Conservation (phyloP, 2,329 filamentous ascomycete genomes). For the Fusarium graminum region DNA sequence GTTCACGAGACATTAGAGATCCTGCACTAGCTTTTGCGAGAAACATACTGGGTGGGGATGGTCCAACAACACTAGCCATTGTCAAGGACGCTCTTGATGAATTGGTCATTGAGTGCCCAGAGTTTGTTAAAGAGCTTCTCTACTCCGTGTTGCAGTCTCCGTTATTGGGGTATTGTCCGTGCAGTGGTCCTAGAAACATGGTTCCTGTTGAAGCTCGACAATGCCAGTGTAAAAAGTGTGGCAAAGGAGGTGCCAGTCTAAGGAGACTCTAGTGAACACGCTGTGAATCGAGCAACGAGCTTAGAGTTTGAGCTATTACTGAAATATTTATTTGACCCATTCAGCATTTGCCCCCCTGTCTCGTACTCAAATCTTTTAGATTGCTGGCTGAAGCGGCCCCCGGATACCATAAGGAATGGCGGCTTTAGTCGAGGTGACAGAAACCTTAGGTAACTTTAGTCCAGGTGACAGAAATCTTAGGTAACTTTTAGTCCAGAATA, state of each 20-base stretch:
- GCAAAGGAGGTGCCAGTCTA: constrained; percentile 6
- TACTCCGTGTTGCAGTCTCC: constrained; percentile 1
- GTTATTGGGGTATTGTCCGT: background rate
- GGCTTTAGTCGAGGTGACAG: too few relatives aligned
- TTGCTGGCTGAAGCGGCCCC: too few relatives aligned
- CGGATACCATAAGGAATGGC: too few relatives aligned
- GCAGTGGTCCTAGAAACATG: background rate
- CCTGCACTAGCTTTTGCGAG: background rate
- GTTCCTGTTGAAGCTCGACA: constrained; percentile 9
- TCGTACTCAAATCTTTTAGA: too few relatives aligned
- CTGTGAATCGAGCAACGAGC: too few relatives aligned
- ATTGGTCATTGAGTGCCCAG: constrained; percentile 1
- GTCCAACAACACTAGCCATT: accelerated
- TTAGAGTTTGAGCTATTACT: too few relatives aligned
- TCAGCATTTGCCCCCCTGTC: too few relatives aligned
- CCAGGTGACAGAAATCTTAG: too few relatives aligned
- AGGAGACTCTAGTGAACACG: background rate
- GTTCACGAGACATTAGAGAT: constrained; percentile 7
- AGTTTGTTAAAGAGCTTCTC: constrained; percentile 26
- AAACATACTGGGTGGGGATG: background rate
- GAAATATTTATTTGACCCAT: background rate
- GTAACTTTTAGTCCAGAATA: too few relatives aligned
- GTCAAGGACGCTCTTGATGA: constrained; percentile 5
- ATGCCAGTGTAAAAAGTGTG: constrained; percentile 4
- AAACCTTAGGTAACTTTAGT: too few relatives aligned